Evolutionary conservation across 2,329 filamentous ascomycete genomes (phyloP).

Genomic region (Aspergillus aculeatus): DNA sequence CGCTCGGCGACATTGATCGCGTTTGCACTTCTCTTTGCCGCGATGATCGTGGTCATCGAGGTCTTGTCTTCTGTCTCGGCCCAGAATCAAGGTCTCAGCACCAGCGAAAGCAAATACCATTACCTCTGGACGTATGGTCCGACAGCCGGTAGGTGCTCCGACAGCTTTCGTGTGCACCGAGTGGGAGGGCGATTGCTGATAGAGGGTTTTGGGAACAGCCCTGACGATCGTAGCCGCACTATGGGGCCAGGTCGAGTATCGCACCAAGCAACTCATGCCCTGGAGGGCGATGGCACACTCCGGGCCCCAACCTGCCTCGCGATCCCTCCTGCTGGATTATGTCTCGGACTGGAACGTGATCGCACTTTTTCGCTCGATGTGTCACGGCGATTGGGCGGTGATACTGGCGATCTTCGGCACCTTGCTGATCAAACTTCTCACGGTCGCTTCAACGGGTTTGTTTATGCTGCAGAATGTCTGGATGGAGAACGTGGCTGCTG

Average conservation of each 20-base stretch:
- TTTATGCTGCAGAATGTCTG: slow-evolving; percentile 8
- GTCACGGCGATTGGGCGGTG: not conserved
- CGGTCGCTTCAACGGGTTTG: slow-evolving; percentile 12
- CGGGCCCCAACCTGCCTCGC: not conserved
- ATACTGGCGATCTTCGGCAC: slow-evolving; percentile 4
- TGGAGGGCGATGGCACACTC: slow-evolving; percentile 6
- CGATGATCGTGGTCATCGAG: no score
- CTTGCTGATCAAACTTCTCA: slow-evolving; percentile 9
- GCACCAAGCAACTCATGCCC: slow-evolving; percentile 13
- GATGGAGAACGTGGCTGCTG: not conserved
- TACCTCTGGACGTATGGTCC: no score
- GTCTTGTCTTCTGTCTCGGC: no score
- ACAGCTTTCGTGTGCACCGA: no score
- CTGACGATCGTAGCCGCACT: slow-evolving; percentile 5
- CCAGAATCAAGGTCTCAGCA: no score
- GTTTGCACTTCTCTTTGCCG: no score
- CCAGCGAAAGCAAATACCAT: no score
- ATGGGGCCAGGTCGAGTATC: slow-evolving; percentile 14
- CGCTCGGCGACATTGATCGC: no score
- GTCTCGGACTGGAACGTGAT: slow-evolving; percentile 14
- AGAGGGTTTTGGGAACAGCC: no score
- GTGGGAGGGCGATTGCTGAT: no score
- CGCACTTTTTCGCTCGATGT: not conserved
- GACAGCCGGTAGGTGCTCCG: no score
- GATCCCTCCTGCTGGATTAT: slow-evolving; percentile 12